Conservation (phyloP, 192 early-diverging fungal genomes). For the Coemansia sp. region DNA sequence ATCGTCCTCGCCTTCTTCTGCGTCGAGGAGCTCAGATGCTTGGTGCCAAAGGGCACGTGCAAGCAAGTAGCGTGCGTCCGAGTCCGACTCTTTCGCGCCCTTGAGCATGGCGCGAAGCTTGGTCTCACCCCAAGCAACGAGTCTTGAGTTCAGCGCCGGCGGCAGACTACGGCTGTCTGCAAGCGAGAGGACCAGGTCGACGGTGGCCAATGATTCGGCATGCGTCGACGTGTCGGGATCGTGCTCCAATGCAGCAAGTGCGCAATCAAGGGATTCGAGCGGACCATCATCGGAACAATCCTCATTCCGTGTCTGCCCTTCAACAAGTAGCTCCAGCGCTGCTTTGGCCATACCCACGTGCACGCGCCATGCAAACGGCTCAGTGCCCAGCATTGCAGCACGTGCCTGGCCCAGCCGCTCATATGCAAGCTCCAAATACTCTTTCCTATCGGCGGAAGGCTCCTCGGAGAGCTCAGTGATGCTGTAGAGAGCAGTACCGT, state of each 20-base stretch:
- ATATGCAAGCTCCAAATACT: constrained; percentile 37
- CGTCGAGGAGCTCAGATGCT: constrained; percentile 26
- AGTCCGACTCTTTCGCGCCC: not conserved
- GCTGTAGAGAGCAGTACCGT: constrained; percentile 56
- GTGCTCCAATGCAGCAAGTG: constrained; percentile 5
- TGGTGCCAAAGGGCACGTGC: constrained; percentile 33
- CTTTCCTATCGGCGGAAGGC: constrained; percentile 9
- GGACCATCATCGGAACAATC: not conserved
- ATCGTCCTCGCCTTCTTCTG: constrained; percentile 15
- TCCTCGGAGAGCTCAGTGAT: constrained; percentile 40
- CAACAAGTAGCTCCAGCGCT: constrained; percentile 12
- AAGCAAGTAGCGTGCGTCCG: constrained; percentile 9
- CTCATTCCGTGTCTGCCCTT: constrained; percentile 7
- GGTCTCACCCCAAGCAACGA: constrained; percentile 31
- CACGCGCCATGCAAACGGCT: constrained; percentile 26
- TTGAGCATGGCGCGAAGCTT: constrained; percentile 5
- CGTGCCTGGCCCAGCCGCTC: constrained; percentile 38
- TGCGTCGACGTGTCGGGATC: not conserved
- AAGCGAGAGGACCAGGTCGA: constrained; percentile 37
- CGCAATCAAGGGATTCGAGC: constrained; percentile 12
- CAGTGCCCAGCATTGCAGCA: constrained; percentile 8
- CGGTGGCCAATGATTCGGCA: constrained; percentile 14
- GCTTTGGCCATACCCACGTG: constrained; percentile 31
- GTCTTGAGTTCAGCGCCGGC: not conserved
- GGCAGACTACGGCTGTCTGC: constrained; percentile 36